Base-by-base conservation (phyloP, 805 yeast species). In the Pichia heedii region DNA sequence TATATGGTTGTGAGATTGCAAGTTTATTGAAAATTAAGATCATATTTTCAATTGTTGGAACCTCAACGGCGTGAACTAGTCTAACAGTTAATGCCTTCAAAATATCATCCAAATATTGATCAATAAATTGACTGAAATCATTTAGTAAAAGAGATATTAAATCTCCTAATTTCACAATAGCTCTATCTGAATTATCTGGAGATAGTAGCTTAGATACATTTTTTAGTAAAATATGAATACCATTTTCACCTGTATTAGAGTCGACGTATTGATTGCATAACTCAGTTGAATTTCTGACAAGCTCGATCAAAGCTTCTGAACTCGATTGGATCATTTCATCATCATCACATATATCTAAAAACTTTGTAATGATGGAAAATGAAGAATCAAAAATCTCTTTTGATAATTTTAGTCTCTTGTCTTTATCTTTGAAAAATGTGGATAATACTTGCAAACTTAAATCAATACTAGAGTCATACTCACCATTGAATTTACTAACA, bases 121-220 rank as follows among this genome's bases (percentile, higher is more conserved):
- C 62, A 33, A 75, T 58, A 37, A 63, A 56, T 8, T 59, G 46
- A 42, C 67, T 69, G 42, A 63, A 64, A 37, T 64, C 55, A 16
- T 55, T 44, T 16, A 65, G 54, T 34, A 65, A 42, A 13, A 58
- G 40, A 9, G 56, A 51, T 19, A 65, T 44, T 38, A 65, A 52
- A 65, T 54, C 79, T 12, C 90, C 97, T 36, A 85, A 75, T 45
- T 84, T 81, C 62, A 80, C 70, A 1, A 94, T 89, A 0, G 95
- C 96, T 36, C 82, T 74, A 52, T 88, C 97, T 15, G 83, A 73
- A 44, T 84, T 67, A 8, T 70, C 69, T 1, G 95, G 85, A 1
- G 84, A 76, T 27, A 90, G 69, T 41, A 87, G 74, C 54, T 79
- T 79, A 3, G 84, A 75, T 3, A 82, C 78, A 13, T 83, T 75